phyloP scores from a whole-genome alignment of 2,329 filamentous ascomycete genomes.

The Colletotrichum lini region DNA sequence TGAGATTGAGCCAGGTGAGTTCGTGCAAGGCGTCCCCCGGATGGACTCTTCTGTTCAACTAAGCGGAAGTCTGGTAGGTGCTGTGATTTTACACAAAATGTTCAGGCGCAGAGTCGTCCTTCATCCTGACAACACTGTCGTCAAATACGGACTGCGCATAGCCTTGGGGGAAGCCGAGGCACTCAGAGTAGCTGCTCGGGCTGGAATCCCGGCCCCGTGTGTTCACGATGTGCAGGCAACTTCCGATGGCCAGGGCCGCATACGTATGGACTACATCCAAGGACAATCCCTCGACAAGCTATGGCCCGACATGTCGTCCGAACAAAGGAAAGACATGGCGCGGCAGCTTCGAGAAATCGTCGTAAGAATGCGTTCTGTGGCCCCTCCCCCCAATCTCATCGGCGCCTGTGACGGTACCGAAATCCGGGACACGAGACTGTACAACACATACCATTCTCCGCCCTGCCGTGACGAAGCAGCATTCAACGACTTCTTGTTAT shows the following conservation, averaged over 20 bases:
- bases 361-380: conserved; percentile 46
- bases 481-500: conserved; percentile 48
- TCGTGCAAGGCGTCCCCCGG: not conserved
- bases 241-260: conserved; percentile 43
- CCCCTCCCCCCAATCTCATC: conserved; percentile 45
- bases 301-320: conserved; percentile 46
- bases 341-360: conserved; percentile 47
- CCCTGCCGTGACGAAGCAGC: conserved; percentile 44
- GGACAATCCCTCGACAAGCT: conserved; percentile 47
- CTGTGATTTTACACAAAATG: conserved; percentile 44
- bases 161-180: conserved; percentile 47
- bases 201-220: conserved; percentile 45
- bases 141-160: conserved; percentile 48
- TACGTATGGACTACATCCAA: conserved; percentile 47
- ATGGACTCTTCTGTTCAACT: not conserved
- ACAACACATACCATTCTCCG: conserved; percentile 44
- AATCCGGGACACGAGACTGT: conserved; percentile 46
- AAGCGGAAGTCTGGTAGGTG: conserved; percentile 30
- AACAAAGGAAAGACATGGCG: conserved; percentile 45
- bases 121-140: conserved; percentile 45
- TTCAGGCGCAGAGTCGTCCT: conserved; percentile 46
- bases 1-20: conserved; percentile 45
- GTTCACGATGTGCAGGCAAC: conserved; percentile 41
- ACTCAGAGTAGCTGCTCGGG: conserved; percentile 43
- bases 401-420: conserved; percentile 47